Evolutionary conservation across 2,329 filamentous ascomycete species (phyloP).

Genomic region (Teratosphaeria nubilosa): DNA sequence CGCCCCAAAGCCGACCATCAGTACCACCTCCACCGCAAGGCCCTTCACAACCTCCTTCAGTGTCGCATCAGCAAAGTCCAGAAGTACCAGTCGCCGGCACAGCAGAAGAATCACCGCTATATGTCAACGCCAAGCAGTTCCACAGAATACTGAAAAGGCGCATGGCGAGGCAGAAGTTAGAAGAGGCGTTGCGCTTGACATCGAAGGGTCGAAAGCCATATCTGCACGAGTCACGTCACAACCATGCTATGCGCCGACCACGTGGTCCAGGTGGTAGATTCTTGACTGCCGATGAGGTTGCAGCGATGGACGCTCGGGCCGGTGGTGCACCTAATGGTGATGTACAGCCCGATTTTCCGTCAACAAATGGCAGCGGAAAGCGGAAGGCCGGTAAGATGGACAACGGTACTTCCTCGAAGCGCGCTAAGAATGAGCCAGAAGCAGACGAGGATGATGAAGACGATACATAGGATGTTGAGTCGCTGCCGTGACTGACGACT

Average conservation of each 20-base stretch:
- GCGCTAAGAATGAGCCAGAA: conserved; percentile 18
- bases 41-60: conserved; percentile 63
- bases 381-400: conserved; percentile 35
- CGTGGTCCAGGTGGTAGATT: conserved; percentile 91
- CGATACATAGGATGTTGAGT: conserved; percentile 9
- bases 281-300: conserved; percentile 90
- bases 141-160: conserved; percentile 92
- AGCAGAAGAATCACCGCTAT: conserved; percentile 84
- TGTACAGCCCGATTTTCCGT: background rate
- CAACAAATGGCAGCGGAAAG: conserved; percentile 32
- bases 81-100: conserved; percentile 50
- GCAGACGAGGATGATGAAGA: conserved; percentile 33
- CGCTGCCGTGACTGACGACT: background rate
- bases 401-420: conserved; percentile 19
- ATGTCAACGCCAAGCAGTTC: conserved; percentile 98
- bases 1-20: conserved; percentile 18
- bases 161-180: conserved; percentile 83
- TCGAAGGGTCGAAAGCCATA: conserved; percentile 96
- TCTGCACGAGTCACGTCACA: conserved; percentile 92
- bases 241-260: conserved; percentile 93
- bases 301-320: conserved; percentile 56
- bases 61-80: conserved; percentile 42
- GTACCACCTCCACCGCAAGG: conserved; percentile 44
- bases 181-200: conserved; percentile 83
- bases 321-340: background rate